These are phyloP conservation scores for Ophiobolus disseminans DNA, from an alignment of 2,329 filamentous ascomycete genomes.

Conservation along the genomic window DNA sequence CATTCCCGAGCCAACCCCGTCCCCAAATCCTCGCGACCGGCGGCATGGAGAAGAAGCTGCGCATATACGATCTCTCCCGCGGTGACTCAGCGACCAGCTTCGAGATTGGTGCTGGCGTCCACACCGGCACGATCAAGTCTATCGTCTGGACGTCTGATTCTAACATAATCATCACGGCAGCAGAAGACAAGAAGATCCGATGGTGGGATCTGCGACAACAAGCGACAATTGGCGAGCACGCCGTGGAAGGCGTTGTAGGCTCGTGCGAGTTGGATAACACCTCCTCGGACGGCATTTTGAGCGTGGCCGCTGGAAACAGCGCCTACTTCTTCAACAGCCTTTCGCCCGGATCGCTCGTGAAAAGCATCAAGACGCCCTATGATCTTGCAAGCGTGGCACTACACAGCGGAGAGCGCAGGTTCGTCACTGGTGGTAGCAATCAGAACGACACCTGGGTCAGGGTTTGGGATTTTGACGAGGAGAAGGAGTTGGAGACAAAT, in stretches of 20 bases:
- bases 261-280: slow-evolving; percentile 81
- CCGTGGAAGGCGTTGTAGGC: slow-evolving; percentile 83
- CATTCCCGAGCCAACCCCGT: slow-evolving; percentile 77
- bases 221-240: slow-evolving; percentile 75
- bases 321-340: slow-evolving; percentile 89
- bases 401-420: slow-evolving; percentile 78
- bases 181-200: slow-evolving; percentile 86
- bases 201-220: slow-evolving; percentile 91
- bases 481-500: slow-evolving; percentile 85
- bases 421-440: slow-evolving; percentile 88
- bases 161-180: slow-evolving; percentile 88
- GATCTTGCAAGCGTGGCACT: slow-evolving; percentile 91
- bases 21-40: slow-evolving; percentile 88
- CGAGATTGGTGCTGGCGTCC: slow-evolving; percentile 85
- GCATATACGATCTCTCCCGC: slow-evolving; percentile 85
- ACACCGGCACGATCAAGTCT: slow-evolving; percentile 90
- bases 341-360: slow-evolving; percentile 73
- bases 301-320: slow-evolving; percentile 91
- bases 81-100: slow-evolving; percentile 66
- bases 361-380: slow-evolving; percentile 79
- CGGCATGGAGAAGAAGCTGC: slow-evolving; percentile 94
- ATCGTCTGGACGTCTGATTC: slow-evolving; percentile 93
- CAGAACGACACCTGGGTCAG: slow-evolving; percentile 88
- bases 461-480: slow-evolving; percentile 87
- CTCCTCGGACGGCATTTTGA: slow-evolving; percentile 75